Percentiles rank a stretch among this genome's conserved stretches.
These are phyloP conservation scores for Xanthoconium stramineum DNA, from an alignment of 768 basidiomycete genomes.

Conservation along the genomic window DNA sequence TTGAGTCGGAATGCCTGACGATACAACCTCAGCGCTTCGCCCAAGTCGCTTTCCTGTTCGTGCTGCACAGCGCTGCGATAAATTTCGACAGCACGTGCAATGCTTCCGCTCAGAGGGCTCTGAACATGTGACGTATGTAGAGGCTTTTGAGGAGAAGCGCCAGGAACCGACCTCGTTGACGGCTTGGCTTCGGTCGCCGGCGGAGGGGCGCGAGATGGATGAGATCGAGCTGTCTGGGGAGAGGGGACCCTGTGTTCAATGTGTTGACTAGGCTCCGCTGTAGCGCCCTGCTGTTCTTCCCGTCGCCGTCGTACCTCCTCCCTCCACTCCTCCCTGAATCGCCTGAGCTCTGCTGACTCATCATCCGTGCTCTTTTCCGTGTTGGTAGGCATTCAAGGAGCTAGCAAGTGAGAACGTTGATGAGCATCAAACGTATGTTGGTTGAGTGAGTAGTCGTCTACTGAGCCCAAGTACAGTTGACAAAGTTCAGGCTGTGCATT, in stretches of 20 bases:
- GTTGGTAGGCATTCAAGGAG: background rate
- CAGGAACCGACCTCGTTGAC: conserved; percentile 13
- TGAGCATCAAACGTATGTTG: background rate
- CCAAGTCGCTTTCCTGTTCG: conserved; percentile 72
- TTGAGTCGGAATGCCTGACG: conserved; percentile 78
- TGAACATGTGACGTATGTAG: conserved; percentile 26
- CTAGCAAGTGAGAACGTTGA: background rate
- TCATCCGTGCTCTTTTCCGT: conserved; percentile 21
- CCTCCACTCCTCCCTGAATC: conserved; percentile 74
- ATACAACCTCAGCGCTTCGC: conserved; percentile 74
- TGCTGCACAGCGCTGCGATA: conserved; percentile 69
- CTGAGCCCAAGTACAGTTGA: too few relatives aligned
- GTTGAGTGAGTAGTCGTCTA: too few relatives aligned
- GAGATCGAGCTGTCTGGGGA: conserved; percentile 8
- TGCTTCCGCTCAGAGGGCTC: conserved; percentile 31
- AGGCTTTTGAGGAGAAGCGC: conserved; percentile 11
- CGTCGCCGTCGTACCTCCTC: conserved; percentile 50
- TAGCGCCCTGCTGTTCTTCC: conserved; percentile 11
- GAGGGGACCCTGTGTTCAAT: background rate
- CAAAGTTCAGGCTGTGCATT: too few relatives aligned
- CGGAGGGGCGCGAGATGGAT: background rate
- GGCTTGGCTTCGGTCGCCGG: conserved; percentile 5
- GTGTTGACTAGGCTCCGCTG: conserved; percentile 1
- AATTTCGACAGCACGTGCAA: conserved; percentile 53
- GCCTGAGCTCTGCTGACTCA: conserved; percentile 60